Evolutionary conservation across 2,329 filamentous ascomycete species (phyloP), one percentile per base, ranked within the genome.

Genomic region (Talaromyces piceae): DNA sequence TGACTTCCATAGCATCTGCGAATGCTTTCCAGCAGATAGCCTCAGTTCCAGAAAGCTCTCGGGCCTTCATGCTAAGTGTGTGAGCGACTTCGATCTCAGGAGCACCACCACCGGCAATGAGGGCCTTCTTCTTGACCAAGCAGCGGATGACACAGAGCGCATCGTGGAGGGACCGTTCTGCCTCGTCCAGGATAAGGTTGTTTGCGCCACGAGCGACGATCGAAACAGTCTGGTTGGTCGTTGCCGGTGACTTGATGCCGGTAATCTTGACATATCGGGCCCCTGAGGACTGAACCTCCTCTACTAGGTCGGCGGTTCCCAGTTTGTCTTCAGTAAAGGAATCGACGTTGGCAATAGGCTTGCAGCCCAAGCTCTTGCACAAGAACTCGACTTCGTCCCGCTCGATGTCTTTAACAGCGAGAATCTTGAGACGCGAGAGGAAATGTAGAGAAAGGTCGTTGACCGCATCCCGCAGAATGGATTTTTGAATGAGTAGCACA

Each of bases 11-110:
- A 6, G 93, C 93, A 58, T 98, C 91, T 1, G 94, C 93, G 66
- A 98, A 98, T 0, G 91, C 91, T 76, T 96, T 97, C 88, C 89
- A 98, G 81, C 93, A 98, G 66, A 97, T 96, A 33, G 90, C 84
- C 71, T 98, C 93, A 4, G 93, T 96, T 54, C 94, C 94, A 0
- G 85, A 84, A 54, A 96, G 78, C 62, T 85, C 83, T 59, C 91
- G 87, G 7, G 91, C 83, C 65, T 88, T 86, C 71, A 88, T 86
- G 52, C 86, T 83, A 28, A 98, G 81, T 64, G 88, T 81, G 50
- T 93, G 87, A 20, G 93, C 88, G 62, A 98, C 91, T 73, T 97
- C 91, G 63, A 97, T 94, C 73, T 98, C 93, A 23, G 93, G 88
- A 2, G 93, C 93, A 67, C 93, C 93, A 64, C 93, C 93, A 70